Conservation (phyloP, 2,329 filamentous ascomycete species). For the Parafenestella ontariensis region DNA sequence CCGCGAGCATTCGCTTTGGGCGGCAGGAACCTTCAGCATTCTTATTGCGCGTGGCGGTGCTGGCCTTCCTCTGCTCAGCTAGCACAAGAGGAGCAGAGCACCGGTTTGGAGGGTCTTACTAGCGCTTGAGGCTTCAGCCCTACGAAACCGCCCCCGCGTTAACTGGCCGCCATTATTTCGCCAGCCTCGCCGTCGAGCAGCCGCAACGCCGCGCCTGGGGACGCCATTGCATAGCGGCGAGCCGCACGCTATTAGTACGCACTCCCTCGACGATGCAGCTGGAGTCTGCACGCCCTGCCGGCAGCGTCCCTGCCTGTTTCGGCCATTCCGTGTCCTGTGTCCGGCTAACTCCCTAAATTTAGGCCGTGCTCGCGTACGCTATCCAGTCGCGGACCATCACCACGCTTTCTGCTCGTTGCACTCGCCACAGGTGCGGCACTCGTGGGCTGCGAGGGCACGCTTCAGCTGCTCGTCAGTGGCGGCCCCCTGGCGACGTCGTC, state of each 20-base stretch:
- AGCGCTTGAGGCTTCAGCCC: conserved; percentile 12
- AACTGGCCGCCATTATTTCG: conserved; percentile 4
- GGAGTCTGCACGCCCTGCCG: conserved; percentile 2
- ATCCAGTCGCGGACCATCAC: conserved; percentile 22
- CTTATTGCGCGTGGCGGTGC: conserved; percentile 22
- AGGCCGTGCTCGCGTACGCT: conserved; percentile 26
- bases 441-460: conserved; percentile 31
- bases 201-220: conserved; percentile 14
- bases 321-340: conserved; percentile 26
- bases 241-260: conserved; percentile 13
- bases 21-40: conserved; percentile 7
- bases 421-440: conserved; percentile 40
- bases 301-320: conserved; percentile 31
- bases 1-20: conserved; percentile 6
- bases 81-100: conserved; percentile 6
- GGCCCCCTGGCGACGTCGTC: conserved; percentile 30
- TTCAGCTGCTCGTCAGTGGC: conserved; percentile 47
- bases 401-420: conserved; percentile 19
- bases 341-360: conserved; percentile 20
- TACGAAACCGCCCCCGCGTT: conserved; percentile 19
- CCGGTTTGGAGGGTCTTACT: conserved; percentile 1
- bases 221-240: conserved; percentile 11
- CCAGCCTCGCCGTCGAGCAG: conserved; percentile 24
- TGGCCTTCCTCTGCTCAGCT: conserved; percentile 22
- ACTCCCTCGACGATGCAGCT: conserved; percentile 7